Conservation (phyloP, 1,284 basidiomycete genomes). For the Cronartium quercuum region DNA sequence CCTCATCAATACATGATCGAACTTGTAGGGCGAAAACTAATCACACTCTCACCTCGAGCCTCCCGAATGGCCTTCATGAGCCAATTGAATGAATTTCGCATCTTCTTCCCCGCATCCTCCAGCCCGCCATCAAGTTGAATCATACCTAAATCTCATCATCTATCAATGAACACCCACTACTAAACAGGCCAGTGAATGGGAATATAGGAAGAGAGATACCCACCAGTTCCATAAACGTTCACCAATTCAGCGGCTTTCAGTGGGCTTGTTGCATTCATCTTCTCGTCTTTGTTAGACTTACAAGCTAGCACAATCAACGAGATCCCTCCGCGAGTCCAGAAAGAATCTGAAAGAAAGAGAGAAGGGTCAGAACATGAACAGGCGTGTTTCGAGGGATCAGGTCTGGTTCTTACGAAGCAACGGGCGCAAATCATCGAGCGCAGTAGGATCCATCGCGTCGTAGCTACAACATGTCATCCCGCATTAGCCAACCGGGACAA, state of each 20-base stretch:
- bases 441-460: conserved; percentile 44
- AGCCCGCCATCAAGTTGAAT: conserved; percentile 47
- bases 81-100: conserved; percentile 46
- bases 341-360: conserved; percentile 40
- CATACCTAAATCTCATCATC: conserved; percentile 41
- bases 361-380: neutral
- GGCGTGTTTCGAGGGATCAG: neutral
- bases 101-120: conserved; percentile 44
- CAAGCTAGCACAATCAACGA: conserved; percentile 47
- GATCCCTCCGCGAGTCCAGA: conserved; percentile 46
- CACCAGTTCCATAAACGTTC: conserved; percentile 43
- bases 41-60: conserved; percentile 41
- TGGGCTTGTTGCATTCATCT: conserved; percentile 41
- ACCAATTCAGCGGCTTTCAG: conserved; percentile 43
- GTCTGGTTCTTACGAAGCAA: conserved; percentile 41
- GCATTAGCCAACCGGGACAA: too few relatives aligned
- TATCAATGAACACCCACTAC: neutral
- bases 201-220: neutral
- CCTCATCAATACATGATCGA: neutral
- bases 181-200: neutral
- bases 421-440: conserved; percentile 40
- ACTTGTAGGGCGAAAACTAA: neutral
- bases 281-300: conserved; percentile 42
- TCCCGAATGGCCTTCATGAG: conserved; percentile 45
- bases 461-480: conserved; percentile 40